These are phyloP conservation scores for Blastomyces emzantsi DNA, from an alignment of 2,329 filamentous ascomycete species.

Conservation along the genomic window DNA sequence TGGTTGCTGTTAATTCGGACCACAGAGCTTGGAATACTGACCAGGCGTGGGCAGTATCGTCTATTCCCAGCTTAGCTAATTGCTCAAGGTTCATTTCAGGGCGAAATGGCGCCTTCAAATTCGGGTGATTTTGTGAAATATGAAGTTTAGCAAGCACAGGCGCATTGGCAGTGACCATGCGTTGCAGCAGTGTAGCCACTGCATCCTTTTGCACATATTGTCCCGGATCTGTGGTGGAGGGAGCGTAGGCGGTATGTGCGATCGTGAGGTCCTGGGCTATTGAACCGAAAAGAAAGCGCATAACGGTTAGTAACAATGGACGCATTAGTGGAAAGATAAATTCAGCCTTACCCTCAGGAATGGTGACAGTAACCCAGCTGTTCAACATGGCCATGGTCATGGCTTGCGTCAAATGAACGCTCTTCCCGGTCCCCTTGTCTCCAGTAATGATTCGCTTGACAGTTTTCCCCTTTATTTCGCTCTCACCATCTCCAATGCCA, in stretches of 20 bases:
- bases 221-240: conserved; percentile 46
- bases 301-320: neutral
- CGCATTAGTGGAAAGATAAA: neutral
- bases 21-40: conserved; percentile 71
- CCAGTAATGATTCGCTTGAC: conserved; percentile 61
- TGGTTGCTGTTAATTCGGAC: conserved; percentile 59
- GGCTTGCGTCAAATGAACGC: conserved; percentile 72
- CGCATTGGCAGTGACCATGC: conserved; percentile 64
- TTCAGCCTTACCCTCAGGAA: conserved; percentile 67
- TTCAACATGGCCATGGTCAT: conserved; percentile 72
- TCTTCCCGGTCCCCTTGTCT: conserved; percentile 71
- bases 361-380: conserved; percentile 78
- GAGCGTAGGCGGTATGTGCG: conserved; percentile 70
- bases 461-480: conserved; percentile 27
- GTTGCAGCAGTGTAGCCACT: conserved; percentile 62
- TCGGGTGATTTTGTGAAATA: conserved; percentile 46
- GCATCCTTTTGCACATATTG: conserved; percentile 72
- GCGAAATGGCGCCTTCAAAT: conserved; percentile 52
- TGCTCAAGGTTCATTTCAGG: conserved; percentile 54
- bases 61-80: conserved; percentile 58
- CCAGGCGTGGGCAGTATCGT: conserved; percentile 71
- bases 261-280: conserved; percentile 71
- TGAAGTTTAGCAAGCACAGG: conserved; percentile 49
- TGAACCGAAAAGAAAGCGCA: neutral
- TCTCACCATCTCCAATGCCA: conserved; percentile 38